Conservation (phyloP, 805 yeast genomes). For the Candida oleophila region DNA sequence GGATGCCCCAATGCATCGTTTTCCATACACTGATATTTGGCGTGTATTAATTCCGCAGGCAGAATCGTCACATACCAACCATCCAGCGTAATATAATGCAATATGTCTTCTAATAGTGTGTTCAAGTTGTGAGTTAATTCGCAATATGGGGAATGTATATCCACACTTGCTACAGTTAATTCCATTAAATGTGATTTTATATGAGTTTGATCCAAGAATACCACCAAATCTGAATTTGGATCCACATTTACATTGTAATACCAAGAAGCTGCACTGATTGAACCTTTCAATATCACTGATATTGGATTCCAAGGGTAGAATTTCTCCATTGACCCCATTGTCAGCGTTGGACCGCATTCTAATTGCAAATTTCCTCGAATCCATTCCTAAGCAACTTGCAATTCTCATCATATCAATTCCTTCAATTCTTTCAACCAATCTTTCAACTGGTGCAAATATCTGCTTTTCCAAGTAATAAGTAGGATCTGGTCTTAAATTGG, state of each 20-base stretch:
- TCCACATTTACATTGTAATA: constrained; percentile 63
- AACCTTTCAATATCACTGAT: constrained; percentile 83
- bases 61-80: constrained; percentile 81
- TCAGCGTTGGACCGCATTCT: constrained; percentile 39
- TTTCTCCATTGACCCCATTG: constrained; percentile 30
- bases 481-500: constrained; percentile 65
- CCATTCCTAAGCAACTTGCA: constrained; percentile 77
- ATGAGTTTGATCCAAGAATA: constrained; percentile 59
- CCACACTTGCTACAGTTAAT: constrained; percentile 66
- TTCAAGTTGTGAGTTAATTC: constrained; percentile 73
- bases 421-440: constrained; percentile 80
- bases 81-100: constrained; percentile 78
- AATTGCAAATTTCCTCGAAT: constrained; percentile 57
- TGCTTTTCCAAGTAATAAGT: constrained; percentile 83
- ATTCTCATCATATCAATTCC: constrained; percentile 81
- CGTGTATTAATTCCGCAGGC: constrained; percentile 80
- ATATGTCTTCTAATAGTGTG: constrained; percentile 66
- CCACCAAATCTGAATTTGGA: constrained; percentile 70
- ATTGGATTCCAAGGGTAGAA: constrained; percentile 78
- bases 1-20: constrained; percentile 69
- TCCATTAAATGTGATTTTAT: constrained; percentile 66
- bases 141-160: constrained; percentile 47
- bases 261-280: constrained; percentile 56
- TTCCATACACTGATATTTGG: constrained; percentile 87
- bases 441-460: constrained; percentile 84